These are phyloP conservation scores for Fusarium siculi DNA, from an alignment of 2,329 filamentous ascomycete genomes.

Conservation along the genomic window DNA sequence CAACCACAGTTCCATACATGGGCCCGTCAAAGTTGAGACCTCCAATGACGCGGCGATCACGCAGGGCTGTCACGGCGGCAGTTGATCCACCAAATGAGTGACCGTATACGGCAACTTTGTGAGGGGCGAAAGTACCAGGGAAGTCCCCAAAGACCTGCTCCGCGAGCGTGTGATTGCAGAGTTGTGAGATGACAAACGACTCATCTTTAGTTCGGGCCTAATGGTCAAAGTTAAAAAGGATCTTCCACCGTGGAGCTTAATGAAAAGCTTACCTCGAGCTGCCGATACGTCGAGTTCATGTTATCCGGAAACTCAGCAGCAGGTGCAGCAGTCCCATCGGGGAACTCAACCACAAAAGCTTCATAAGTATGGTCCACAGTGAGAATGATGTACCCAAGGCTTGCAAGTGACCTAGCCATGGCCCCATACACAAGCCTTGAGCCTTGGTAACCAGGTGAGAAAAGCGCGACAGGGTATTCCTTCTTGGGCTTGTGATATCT, in stretches of 20 bases:
- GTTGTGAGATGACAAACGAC: conserved; percentile 32
- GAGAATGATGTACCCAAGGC: conserved; percentile 56
- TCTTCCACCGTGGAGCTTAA: no score
- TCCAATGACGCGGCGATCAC: conserved; percentile 46
- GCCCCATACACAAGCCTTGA: conserved; percentile 55
- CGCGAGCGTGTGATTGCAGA: conserved; percentile 28
- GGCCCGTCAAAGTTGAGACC: conserved; percentile 40
- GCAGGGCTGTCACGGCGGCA: conserved; percentile 44
- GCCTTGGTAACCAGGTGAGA: conserved; percentile 57
- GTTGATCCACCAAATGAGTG: conserved; percentile 33
- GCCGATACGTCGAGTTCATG: background rate
- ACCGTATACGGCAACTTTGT: conserved; percentile 8
- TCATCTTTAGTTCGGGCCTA: conserved; percentile 15
- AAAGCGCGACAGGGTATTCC: conserved; percentile 39
- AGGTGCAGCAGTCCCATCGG: conserved; percentile 49
- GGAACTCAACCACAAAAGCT: conserved; percentile 55
- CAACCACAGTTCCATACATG: conserved; percentile 36
- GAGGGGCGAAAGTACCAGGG: conserved; percentile 6
- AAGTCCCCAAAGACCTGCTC: conserved; percentile 11
- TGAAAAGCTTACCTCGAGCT: background rate
- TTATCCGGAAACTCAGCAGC: background rate
- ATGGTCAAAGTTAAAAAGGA: background rate
- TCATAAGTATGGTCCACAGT: conserved; percentile 61
- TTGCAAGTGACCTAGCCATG: conserved; percentile 56
- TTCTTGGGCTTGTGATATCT: background rate